Evolutionary conservation across 768 basidiomycete species (phyloP).

Genomic region (Sporobolomyces phaffii): DNA sequence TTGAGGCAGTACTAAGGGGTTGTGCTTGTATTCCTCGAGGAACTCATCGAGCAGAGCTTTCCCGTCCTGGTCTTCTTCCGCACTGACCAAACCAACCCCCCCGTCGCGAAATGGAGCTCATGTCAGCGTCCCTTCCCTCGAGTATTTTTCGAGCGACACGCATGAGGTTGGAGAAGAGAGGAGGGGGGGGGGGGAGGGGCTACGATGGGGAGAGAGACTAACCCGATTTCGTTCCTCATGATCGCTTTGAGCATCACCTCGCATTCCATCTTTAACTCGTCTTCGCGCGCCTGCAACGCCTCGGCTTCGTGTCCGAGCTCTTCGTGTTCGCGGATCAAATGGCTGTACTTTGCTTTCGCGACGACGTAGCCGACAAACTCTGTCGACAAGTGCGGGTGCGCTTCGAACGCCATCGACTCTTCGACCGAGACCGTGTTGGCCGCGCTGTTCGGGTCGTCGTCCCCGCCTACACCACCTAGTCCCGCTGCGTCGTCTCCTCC

Average conservation of each 20-base stretch:
- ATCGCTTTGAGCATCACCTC: conserved; percentile 52
- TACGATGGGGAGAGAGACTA: neutral
- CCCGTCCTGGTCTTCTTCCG: neutral
- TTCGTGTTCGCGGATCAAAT: conserved; percentile 63
- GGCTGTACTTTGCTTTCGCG: conserved; percentile 71
- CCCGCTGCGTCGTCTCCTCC: neutral
- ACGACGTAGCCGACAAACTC: conserved; percentile 59
- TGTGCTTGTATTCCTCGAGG: conserved; percentile 19
- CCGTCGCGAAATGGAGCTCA: too few species aligned
- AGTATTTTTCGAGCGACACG: neutral
- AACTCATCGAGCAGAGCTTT: conserved; percentile 6
- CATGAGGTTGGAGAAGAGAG: neutral
- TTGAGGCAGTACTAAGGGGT: neutral
- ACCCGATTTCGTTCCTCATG: conserved; percentile 42
- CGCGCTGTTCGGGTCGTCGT: neutral
- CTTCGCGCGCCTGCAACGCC: conserved; percentile 53
- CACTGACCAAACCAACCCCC: too few species aligned
- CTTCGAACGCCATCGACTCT: conserved; percentile 10
- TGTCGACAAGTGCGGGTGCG: conserved; percentile 21
- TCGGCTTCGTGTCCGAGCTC: conserved; percentile 62
- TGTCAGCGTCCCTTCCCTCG: too few species aligned
- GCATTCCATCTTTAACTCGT: conserved; percentile 40
- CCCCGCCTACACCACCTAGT: neutral
- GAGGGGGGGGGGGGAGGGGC: neutral
- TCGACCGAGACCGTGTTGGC: conserved; percentile 19